phyloP scores from a whole-genome alignment of 768 basidiomycete genomes.

The Polyporus arcularius region DNA sequence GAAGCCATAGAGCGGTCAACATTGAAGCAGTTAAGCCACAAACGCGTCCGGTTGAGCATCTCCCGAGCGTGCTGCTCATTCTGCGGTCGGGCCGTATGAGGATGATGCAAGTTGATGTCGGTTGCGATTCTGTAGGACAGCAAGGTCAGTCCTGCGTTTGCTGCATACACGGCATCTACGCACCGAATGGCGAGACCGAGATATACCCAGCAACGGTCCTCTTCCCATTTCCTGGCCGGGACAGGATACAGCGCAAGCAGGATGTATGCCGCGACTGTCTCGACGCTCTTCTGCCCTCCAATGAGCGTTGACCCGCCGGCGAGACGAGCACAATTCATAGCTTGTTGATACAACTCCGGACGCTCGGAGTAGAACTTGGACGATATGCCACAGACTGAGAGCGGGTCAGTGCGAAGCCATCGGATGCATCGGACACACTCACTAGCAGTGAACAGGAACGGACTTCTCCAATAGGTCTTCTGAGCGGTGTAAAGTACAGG shows the following conservation, averaged over 20 bases:
- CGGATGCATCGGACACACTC: constrained; percentile 35
- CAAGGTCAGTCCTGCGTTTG: background rate
- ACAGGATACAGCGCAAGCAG: constrained; percentile 76
- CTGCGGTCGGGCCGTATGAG: constrained; percentile 61
- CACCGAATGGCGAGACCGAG: constrained; percentile 87
- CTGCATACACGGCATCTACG: constrained; percentile 7
- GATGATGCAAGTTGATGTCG: constrained; percentile 86
- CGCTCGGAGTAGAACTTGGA: constrained; percentile 78
- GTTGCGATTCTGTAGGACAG: constrained; percentile 56
- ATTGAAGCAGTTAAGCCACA: constrained; percentile 91
- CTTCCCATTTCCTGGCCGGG: constrained; percentile 80
- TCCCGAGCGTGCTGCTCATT: constrained; percentile 85
- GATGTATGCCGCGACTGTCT: constrained; percentile 84
- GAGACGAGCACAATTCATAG: constrained; percentile 75
- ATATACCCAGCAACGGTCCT: constrained; percentile 88
- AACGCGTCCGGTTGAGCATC: constrained; percentile 85
- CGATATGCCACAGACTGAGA: constrained; percentile 80
- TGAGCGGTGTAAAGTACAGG: constrained; percentile 84
- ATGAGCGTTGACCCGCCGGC: constrained; percentile 79
- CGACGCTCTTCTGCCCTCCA: constrained; percentile 77
- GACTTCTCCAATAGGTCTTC: constrained; percentile 77
- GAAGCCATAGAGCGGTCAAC: constrained; percentile 86
- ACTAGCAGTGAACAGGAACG: constrained; percentile 92
- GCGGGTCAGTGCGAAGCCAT: background rate
- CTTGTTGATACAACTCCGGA: constrained; percentile 65